Base-by-base conservation (phyloP, 2,329 filamentous ascomycete genomes). In the Rosellinia necatrix region DNA sequence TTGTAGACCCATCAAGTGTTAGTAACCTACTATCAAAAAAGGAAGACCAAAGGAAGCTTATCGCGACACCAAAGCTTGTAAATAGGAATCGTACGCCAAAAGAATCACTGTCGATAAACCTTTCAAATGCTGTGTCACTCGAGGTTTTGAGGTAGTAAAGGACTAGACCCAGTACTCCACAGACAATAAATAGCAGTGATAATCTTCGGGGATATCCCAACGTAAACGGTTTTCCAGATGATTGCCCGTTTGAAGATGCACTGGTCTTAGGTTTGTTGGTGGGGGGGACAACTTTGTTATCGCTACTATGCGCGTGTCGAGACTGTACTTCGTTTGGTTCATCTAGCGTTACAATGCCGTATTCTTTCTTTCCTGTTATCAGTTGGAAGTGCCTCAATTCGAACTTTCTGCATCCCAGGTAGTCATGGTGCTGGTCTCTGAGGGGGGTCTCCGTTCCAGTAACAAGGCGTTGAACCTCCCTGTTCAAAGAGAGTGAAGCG, bases 1-100 rank as follows among this genome's bases (percentile, higher is more conserved):
- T n/a, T n/a, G n/a, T 12, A 22, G 25, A 29, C 37, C 5, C 0
- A 8, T 15, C 15, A 21, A 12, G 8, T 13, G 21, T 32, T n/a
- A 19, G 12, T 21, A 29, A 58, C 68, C 64, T 64, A 75, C 74
- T 69, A 44, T 65, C 59, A 38, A 75, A 72, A 51, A 76, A 71
- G 1, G 66, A 66, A 3, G 66, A 67, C 75, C 74, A 77, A 46
- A 72, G 71, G 15, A 75, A 63, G n/a, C 71, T 71, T 24, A 75
- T 70, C 3, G 70, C 51, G 3, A 77, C 70, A 41, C 75, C 76
- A 1, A 76, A 51, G 5, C 66, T 58, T 1, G 75, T 74, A 53
- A 77, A 76, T 10, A 78, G 60, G 30, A 76, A 75, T 8, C 70
- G 65, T 3, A 75, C 70, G 0, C 74, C 74, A 32, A 76, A 75